phyloP scores from a whole-genome alignment of 1,284 basidiomycete genomes.

The Leccinum laetum region DNA sequence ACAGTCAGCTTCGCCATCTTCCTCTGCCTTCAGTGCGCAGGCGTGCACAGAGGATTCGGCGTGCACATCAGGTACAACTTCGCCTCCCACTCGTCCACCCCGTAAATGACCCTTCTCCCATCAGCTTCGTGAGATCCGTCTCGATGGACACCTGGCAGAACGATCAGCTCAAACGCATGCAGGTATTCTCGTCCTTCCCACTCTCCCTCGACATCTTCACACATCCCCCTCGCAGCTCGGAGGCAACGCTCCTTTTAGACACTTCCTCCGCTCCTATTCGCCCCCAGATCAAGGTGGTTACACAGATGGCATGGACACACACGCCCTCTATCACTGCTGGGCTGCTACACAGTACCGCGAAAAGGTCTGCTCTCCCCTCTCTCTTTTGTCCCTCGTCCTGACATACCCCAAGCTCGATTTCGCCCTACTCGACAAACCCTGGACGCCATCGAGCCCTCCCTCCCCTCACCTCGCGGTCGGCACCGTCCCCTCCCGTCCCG shows the following conservation, averaged over 20 bases:
- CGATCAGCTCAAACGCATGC: constrained; percentile 89
- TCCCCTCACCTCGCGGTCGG: constrained; percentile 35
- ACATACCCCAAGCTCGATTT: constrained; percentile 59
- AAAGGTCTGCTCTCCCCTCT: constrained; percentile 55
- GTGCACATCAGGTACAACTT: constrained; percentile 72
- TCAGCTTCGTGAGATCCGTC: constrained; percentile 87
- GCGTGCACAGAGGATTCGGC: constrained; percentile 85
- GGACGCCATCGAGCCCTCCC: constrained; percentile 70
- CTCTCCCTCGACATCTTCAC: constrained; percentile 8
- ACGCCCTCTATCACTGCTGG: constrained; percentile 91
- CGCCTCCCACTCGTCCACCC: not conserved
- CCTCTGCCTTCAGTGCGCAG: constrained; percentile 91
- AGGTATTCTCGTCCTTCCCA: constrained; percentile 47
- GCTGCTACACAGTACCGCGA: constrained; percentile 90
- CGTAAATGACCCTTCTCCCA: constrained; percentile 14
- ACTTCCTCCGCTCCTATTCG: constrained; percentile 76
- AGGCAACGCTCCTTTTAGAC: constrained; percentile 80
- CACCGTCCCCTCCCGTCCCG: constrained; percentile 49
- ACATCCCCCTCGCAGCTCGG: constrained; percentile 56
- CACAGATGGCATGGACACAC: constrained; percentile 63
- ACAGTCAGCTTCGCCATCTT: constrained; percentile 76
- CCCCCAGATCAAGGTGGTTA: constrained; percentile 76
- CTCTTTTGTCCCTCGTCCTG: constrained; percentile 2
- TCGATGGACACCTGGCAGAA: constrained; percentile 97
- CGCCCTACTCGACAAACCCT: constrained; percentile 65